phyloP scores from a whole-genome alignment of 306 rosid genomes.

The Geum urbanum region DNA sequence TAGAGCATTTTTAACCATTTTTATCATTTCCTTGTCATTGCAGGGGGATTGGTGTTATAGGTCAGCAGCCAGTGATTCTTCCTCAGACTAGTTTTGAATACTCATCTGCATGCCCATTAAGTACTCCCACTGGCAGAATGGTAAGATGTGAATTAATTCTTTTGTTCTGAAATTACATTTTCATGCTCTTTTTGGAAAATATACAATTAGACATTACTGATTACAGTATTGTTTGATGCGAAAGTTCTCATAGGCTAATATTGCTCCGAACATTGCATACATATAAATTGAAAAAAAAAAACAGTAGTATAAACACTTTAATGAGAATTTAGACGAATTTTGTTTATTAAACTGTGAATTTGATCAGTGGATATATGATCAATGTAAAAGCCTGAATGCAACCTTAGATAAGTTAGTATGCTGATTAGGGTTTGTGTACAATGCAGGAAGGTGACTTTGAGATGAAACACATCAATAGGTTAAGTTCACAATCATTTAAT shows the following conservation, averaged over 20 bases:
- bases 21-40: slow-evolving; percentile 9
- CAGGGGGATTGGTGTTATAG: slow-evolving; percentile 96
- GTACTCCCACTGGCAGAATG: slow-evolving; percentile 91
- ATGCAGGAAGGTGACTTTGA: slow-evolving; percentile 64
- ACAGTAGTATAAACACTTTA: neutral
- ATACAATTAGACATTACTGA: neutral
- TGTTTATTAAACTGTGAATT: neutral
- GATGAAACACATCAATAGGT: slow-evolving; percentile 52
- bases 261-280: neutral
- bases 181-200: neutral
- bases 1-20: neutral
- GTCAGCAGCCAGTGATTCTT: slow-evolving; percentile 92
- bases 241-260: neutral
- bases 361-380: neutral
- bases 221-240: neutral
- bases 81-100: slow-evolving; percentile 84
- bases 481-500: slow-evolving; percentile 42
- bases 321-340: neutral
- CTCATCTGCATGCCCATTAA: slow-evolving; percentile 92
- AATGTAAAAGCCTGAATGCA: neutral
- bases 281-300: neutral
- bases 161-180: neutral
- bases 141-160: slow-evolving; percentile 39
- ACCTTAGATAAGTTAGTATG: slow-evolving; percentile 3
- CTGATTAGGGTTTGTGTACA: slow-evolving; percentile 9